phyloP scores from a whole-genome alignment of 345 rosid species.

The Salix exigua region DNA sequence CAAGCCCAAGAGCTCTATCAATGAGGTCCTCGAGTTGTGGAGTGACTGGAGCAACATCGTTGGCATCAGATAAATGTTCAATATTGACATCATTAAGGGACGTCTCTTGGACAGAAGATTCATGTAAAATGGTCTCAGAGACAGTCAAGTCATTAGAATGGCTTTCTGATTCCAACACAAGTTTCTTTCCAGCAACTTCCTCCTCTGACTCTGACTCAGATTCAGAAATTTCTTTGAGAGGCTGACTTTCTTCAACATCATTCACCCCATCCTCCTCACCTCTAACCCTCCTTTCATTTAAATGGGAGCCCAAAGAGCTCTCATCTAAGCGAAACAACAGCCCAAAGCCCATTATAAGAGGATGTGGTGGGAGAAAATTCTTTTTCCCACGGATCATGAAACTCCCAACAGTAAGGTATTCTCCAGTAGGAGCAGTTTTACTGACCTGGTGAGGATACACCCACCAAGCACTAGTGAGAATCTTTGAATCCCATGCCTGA shows the following conservation, averaged over 20 bases:
- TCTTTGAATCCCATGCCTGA: constrained; percentile 98
- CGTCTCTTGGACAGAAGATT: constrained; percentile 25
- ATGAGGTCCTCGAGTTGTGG: constrained; percentile 86
- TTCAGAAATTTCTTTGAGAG: constrained; percentile 44
- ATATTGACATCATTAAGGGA: constrained; percentile 24
- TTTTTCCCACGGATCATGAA: constrained; percentile 99
- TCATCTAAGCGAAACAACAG: constrained; percentile 94
- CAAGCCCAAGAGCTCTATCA: constrained; percentile 92
- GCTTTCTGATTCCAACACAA: constrained; percentile 1
- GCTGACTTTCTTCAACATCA: constrained; percentile 56
- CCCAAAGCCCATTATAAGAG: constrained; percentile 98
- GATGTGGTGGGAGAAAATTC: constrained; percentile 94
- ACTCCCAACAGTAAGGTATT: constrained; percentile 95
- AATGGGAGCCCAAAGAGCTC: constrained; percentile 93
- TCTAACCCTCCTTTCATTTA: constrained; percentile 94
- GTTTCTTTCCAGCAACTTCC: constrained; percentile 35
- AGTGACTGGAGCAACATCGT: constrained; percentile 42
- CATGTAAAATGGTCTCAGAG: constrained; percentile 20
- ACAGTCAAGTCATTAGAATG: constrained; percentile 7
- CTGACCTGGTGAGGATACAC: constrained; percentile 96
- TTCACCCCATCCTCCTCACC: constrained; percentile 84
- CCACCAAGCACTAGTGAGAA: constrained; percentile 99
- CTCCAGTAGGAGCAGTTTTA: constrained; percentile 99
- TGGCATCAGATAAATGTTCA: constrained; percentile 28
- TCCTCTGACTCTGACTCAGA: constrained; percentile 54